Evolutionary conservation across 2,329 filamentous ascomycete genomes (phyloP), one percentile per base, ranked within the genome.

Genomic region (Ascochyta viciae-villosae): DNA sequence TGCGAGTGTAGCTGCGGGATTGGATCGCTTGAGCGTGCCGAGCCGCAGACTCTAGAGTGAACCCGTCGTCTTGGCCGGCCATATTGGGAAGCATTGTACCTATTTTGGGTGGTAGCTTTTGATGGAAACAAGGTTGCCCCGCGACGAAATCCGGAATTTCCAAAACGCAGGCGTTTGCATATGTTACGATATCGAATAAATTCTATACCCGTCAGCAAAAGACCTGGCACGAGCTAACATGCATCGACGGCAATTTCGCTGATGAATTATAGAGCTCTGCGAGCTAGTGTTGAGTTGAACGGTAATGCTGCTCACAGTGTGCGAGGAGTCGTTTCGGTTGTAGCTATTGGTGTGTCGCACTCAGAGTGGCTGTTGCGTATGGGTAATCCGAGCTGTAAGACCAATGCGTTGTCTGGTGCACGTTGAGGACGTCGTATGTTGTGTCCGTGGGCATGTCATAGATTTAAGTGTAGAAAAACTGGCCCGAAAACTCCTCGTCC

Each of bases 11-110:
- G 19, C n/a, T 6, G 13, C 16, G 16, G 22, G 12, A 50, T 50
- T 55, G 46, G 52, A 6, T 34, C 40, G 40, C 34, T 35, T 45
- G 6, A 35, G 19, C 41, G 29, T 41, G 26, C 35, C 46, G 40
- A 26, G 22, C 41, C 52, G 52, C 9, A 15, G 2, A 22, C 15
- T 24, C 34, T 50, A 16, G 44, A 49, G 26, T 19, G 19, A 27
- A 40, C 23, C 26, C 33, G 34, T 35, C 10, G 12, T 35, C 50
- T 50, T 45, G 27, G 52, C 39, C 37, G 13, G 19, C 19, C 26
- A 16, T 19, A 22, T 23, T 10, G 45, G 37, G 33, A 49, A 6
- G 13, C 15, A 12, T 12, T 13, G 31, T 34, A 34, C 31, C 31
- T 34, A 15, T 34, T 34, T 22, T 38, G 19, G n/a, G 19, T 19